Evolutionary conservation across 805 yeast genomes (phyloP).

Genomic region (Sugiyamaella floridensis): DNA sequence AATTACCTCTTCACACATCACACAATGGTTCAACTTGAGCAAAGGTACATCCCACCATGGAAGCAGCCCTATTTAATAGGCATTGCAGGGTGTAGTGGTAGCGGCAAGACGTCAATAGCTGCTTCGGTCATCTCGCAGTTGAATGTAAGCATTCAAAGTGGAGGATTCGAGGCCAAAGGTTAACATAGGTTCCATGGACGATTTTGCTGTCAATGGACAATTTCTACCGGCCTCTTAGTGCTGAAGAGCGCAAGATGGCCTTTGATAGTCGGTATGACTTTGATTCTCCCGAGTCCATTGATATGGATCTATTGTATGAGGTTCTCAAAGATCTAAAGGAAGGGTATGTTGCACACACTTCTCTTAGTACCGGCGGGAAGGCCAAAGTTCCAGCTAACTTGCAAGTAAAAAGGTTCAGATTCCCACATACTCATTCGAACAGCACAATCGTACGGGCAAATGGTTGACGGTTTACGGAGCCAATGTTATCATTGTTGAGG

Average conservation of each 20-base stretch:
- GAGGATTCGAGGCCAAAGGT: constrained; percentile 39
- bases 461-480: constrained; percentile 84
- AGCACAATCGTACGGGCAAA: constrained; percentile 56
- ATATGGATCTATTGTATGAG: constrained; percentile 61
- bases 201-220: constrained; percentile 84
- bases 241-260: constrained; percentile 57
- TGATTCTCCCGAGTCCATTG: constrained; percentile 81
- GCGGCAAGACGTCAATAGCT: constrained; percentile 92
- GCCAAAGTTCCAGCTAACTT: background rate
- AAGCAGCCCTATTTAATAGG: constrained; percentile 79
- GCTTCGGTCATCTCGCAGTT: constrained; percentile 67
- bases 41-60: constrained; percentile 76
- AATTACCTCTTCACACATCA: background rate
- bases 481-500: constrained; percentile 86
- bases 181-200: constrained; percentile 68
- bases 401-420: constrained; percentile 44
- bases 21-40: constrained; percentile 1
- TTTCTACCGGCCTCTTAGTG: constrained; percentile 70
- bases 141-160: constrained; percentile 19
- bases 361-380: background rate
- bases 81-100: constrained; percentile 80
- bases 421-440: constrained; percentile 61
- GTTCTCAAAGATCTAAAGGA: constrained; percentile 60
- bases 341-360: constrained; percentile 36
- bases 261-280: constrained; percentile 70